Base-by-base conservation (phyloP, 495 filamentous ascomycete species). In the Aspergillus funiculosus region DNA sequence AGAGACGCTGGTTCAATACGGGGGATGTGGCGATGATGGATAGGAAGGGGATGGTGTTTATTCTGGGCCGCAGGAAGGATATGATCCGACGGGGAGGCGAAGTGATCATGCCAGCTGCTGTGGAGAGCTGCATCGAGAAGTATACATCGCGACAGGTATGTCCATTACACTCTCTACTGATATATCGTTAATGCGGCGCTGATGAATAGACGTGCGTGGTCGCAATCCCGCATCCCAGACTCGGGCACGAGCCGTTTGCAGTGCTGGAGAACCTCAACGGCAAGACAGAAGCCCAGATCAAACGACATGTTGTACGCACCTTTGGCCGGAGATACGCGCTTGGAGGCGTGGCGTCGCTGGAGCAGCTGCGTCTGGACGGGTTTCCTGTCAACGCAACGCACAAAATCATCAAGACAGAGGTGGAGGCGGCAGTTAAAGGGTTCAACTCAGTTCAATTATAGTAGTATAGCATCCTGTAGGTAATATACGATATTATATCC, bases 301-400 rank as follows among this genome's bases (percentile, higher is more conserved):
- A 24, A 22, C 10, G n/a, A 22, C 36, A 39, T 10, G 21, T 39
- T 1, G 10, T 13, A 10, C 4, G 18, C 6, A 24, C 17, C 10
- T 20, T 22, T 14, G 36, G 18, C 10, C 7, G 20, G n/a, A 8
- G 13, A 4, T 10, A 39, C 13, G 21, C 18, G 17, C 13, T 39
- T n/a, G 2, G 9, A 6, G 36, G 36, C 8, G 11, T 39, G 6
- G 2, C 20, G 5, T 39, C 9, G 7, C 21, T 39, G 9, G 15
- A 22, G 11, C 36, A 39, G 36, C 19, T 39, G 17, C 18, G 36
- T 11, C 18, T 39, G 18, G 21, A 39, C 6, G 20, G 6, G 19
- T 39, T 39, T 24, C 36, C 36, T n/a, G 19, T 39, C 24, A 39
- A 22, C 13, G 36, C 6, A n/a, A 39, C 36, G 18, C 36, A 39